phyloP scores from a whole-genome alignment of 2,329 filamentous ascomycete genomes.

The Fusarium protoensiforme region DNA sequence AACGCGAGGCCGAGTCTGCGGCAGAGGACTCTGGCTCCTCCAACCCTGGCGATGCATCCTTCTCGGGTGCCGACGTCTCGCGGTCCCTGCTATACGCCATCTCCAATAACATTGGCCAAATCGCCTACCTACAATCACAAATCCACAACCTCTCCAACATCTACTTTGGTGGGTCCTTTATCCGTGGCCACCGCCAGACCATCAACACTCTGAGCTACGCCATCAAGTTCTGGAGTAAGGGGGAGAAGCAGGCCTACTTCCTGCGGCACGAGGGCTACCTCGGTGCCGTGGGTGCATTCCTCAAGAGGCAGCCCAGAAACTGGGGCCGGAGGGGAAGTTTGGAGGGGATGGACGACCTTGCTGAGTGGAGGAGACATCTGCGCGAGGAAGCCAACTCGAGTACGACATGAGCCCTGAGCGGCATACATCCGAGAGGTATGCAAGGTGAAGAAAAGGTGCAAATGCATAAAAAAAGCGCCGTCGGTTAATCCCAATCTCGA shows the following conservation, averaged over 20 bases:
- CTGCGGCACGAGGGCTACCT: conserved; percentile 95
- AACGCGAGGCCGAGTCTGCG: conserved; percentile 81
- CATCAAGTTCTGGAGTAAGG: conserved; percentile 97
- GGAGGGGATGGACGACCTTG: conserved; percentile 59
- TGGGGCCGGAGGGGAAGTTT: conserved; percentile 89
- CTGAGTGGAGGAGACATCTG: conserved; percentile 44
- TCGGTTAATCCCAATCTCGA: neutral
- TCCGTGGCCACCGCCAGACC: conserved; percentile 94
- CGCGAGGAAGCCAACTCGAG: conserved; percentile 24
- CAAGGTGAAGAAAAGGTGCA: neutral
- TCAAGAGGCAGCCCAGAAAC: conserved; percentile 89
- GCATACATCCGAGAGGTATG: neutral
- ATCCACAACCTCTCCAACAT: conserved; percentile 92
- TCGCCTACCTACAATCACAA: conserved; percentile 96
- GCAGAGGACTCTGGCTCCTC: conserved; percentile 77
- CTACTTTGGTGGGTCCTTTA: conserved; percentile 98
- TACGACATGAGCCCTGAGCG: conserved; percentile 9
- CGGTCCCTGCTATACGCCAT: conserved; percentile 93
- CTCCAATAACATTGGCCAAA: conserved; percentile 98
- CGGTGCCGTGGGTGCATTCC: conserved; percentile 91
- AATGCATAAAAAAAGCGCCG: conserved; percentile 9
- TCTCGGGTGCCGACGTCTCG: conserved; percentile 86
- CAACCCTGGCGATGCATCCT: conserved; percentile 61
- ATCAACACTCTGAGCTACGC: conserved; percentile 98
- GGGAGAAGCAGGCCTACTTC: conserved; percentile 95